Evolutionary conservation across 768 basidiomycete genomes (phyloP).

Genomic region (Baorangia bicolor): DNA sequence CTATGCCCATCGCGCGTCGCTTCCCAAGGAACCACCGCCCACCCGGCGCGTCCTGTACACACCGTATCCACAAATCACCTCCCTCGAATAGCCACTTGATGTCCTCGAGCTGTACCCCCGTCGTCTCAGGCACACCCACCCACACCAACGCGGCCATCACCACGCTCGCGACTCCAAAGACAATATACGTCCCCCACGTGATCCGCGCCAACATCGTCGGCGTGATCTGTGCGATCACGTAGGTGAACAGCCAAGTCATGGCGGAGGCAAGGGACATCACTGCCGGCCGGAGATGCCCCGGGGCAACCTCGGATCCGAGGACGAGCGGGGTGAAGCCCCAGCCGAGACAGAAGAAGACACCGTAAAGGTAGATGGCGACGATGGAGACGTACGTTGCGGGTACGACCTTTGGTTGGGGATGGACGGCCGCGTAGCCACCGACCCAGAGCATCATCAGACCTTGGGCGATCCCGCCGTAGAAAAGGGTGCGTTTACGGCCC

Average conservation of each 20-base stretch:
- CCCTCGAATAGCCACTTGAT: slow-evolving; percentile 36
- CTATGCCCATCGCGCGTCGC: slow-evolving; percentile 25
- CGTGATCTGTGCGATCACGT: slow-evolving; percentile 38
- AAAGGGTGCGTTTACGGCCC: slow-evolving; percentile 37
- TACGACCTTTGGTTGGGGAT: slow-evolving; percentile 26
- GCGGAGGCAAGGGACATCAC: slow-evolving; percentile 33
- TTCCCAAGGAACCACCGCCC: slow-evolving; percentile 27
- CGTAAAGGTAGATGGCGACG: slow-evolving; percentile 38
- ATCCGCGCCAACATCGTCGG: slow-evolving; percentile 35
- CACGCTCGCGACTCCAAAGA: slow-evolving; percentile 32
- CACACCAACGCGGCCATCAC: slow-evolving; percentile 35
- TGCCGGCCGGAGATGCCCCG: slow-evolving; percentile 36
- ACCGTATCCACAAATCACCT: slow-evolving; percentile 26
- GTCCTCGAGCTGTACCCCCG: slow-evolving; percentile 39
- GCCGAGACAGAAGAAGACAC: slow-evolving; percentile 36
- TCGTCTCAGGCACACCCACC: slow-evolving; percentile 42
- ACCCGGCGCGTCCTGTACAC: slow-evolving; percentile 34
- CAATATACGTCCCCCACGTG: slow-evolving; percentile 31
- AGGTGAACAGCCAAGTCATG: slow-evolving; percentile 38
- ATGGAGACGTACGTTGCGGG: slow-evolving; percentile 35
- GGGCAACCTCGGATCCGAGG: slow-evolving; percentile 36
- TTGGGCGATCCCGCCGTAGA: slow-evolving; percentile 38
- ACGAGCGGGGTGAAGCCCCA: slow-evolving; percentile 36
- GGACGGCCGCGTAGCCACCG: slow-evolving; percentile 31
- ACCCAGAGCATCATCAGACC: slow-evolving; percentile 39